phyloP scores from a whole-genome alignment of 2,329 filamentous ascomycete genomes.

The Bertia moriformis region DNA sequence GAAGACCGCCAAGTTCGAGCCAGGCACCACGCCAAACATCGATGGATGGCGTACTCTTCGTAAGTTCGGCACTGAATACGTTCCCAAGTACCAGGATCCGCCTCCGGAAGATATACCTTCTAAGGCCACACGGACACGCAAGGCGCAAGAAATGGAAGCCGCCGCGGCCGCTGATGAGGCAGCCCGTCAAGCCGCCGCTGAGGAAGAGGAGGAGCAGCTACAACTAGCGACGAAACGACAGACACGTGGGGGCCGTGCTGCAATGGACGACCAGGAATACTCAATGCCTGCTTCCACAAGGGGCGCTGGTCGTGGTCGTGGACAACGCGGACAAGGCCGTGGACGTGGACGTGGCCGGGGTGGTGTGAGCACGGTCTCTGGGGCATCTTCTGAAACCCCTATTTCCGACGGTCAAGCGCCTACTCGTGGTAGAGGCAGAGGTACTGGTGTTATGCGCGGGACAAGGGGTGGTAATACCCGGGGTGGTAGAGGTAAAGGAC shows the following conservation, averaged over 20 bases:
- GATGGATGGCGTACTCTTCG: neutral
- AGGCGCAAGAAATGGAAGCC: neutral
- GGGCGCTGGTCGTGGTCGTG: neutral
- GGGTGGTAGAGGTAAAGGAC: too few species aligned
- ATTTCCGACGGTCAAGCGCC: neutral
- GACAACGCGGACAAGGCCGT: neutral
- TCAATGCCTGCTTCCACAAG: neutral
- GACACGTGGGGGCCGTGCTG: neutral
- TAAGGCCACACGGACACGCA: neutral
- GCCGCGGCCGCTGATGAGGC: too few species aligned
- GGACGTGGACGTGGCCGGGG: neutral
- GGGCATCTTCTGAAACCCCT: slow-evolving; percentile 2
- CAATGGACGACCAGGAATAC: neutral
- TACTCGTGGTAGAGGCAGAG: neutral
- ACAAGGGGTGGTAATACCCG: too few species aligned
- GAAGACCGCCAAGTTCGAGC: neutral
- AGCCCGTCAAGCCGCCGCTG: neutral
- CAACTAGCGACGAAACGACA: neutral
- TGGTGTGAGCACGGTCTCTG: neutral
- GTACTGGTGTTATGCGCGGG: too few species aligned
- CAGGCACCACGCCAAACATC: neutral
- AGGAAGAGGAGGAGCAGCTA: neutral
- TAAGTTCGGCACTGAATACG: neutral
- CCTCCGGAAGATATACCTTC: neutral
- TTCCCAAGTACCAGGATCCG: neutral